Evolutionary conservation across 2,329 filamentous ascomycete species (phyloP), one percentile per base, ranked within the genome.

Genomic region (Zelopaecilomyces penicillatus): DNA sequence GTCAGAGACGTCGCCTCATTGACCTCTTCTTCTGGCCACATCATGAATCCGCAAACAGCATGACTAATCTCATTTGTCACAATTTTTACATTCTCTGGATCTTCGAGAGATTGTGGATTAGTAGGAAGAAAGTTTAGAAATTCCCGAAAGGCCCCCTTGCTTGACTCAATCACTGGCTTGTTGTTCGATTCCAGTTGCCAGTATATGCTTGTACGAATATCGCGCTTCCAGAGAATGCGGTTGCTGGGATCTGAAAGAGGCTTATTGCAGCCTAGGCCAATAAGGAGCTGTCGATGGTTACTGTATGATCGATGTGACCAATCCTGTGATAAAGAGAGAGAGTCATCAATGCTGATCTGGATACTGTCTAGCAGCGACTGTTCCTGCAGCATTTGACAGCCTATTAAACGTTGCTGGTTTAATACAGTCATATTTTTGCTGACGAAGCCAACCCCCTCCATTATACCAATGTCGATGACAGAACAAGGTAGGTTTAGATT

Each of bases 31-130:
- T 36, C 33, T 4, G 44, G 42, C n/a, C 41, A 36, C 19, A 44
- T 38, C 40, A 52, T 39, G 36, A 52, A 45, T 19, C 30, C 39
- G 30, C 41, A 49, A 4, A 52, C 33, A 6, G 42, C 40, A 19
- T 35, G 36, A n/a, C 51, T 48, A 19, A 53, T 48, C 26, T 47
- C 40, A 6, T 19, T 30, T 7, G 44, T 44, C 12, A 53, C 30
- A 19, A 42, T 36, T 10, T 38, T 31, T 5, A 36, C 27, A 27
- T 36, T 43, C 3, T 39, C 40, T 29, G 37, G 32, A 5, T 38
- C 39, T 29, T 44, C 37, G 6, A 53, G 45, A 1, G 48, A 30
- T 4, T 34, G 41, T 2, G 47, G 47, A n/a, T 43, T 40, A 5
- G 37, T 29, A 8, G 39, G 41, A 12, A 37, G 40, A 27, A 39